Conservation (phyloP, 2,329 filamentous ascomycete species). For the Trichocomaceae sp. region DNA sequence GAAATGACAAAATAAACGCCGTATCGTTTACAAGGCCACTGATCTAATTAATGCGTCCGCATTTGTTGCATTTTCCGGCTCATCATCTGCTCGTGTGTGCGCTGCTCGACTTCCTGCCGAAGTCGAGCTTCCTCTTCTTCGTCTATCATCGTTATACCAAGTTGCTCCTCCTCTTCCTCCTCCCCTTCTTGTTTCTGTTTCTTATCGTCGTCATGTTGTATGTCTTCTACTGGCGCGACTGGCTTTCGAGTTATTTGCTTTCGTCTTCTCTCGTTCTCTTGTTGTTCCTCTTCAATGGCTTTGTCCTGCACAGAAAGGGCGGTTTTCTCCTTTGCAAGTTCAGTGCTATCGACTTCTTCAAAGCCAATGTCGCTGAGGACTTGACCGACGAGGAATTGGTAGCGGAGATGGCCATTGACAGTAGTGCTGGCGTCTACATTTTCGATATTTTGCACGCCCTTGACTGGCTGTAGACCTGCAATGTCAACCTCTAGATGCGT, state of each 20-base stretch:
- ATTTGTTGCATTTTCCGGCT: conserved; percentile 15
- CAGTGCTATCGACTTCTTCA: conserved; percentile 54
- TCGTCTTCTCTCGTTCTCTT: conserved; percentile 24
- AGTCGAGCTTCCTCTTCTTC: conserved; percentile 22
- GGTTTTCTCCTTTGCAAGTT: conserved; percentile 40
- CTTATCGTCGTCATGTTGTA: conserved; percentile 6
- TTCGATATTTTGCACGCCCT: conserved; percentile 48
- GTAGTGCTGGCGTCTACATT: conserved; percentile 61
- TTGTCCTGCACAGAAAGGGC: conserved; percentile 34
- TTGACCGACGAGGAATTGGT: conserved; percentile 59
- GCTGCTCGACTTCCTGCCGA: conserved; percentile 24
- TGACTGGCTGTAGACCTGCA: conserved; percentile 70
- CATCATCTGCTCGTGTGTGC: conserved; percentile 26
- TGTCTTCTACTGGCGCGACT: neutral
- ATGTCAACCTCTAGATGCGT: conserved; percentile 77
- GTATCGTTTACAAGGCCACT: neutral
- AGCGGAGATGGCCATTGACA: conserved; percentile 63
- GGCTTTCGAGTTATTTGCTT: conserved; percentile 18
- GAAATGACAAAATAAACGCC: neutral
- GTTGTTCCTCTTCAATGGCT: conserved; percentile 32
- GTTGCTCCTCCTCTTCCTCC: conserved; percentile 1
- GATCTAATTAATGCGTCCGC: neutral
- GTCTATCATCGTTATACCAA: conserved; percentile 12
- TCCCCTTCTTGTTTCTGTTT: neutral
- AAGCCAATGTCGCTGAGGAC: conserved; percentile 63